Base-by-base conservation (phyloP, 257 asterid genomes). In the Solanum chmielewskii region DNA sequence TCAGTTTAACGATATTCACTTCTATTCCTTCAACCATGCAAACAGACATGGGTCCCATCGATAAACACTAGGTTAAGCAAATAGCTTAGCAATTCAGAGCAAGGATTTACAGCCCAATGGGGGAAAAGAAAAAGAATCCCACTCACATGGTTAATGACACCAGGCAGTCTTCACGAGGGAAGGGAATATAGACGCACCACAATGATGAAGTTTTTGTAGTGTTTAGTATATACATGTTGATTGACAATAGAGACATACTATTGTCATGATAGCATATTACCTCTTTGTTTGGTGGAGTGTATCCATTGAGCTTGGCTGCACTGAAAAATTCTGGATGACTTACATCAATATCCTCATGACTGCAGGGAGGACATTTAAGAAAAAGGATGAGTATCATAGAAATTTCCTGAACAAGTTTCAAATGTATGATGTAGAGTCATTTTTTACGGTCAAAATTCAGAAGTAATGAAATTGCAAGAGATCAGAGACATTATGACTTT, bases 271-370 rank as follows among this genome's bases (percentile, higher is more conserved):
- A 89, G 23, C 77, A 81, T 80, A 83, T 83, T 83, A 94, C 99
- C 99, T 96, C 99, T 91, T 92, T 92, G 91, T 96, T 94, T 18
- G 98, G 99, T 25, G 98, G 99, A 80, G 92, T 90, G 89, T 96
- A 96, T 39, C 98, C 98, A 87, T 94, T 96, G 87, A 88, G 95
- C 93, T 95, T 96, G 78, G 98, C 98, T 69, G 96, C 74, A 41
- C 90, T 89, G 90, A 96, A 96, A 92, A 96, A 96, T 52, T 95
- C 99, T 64, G 99, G 97, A 94, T 96, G 98, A 90, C 99, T 96
- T 76, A 96, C 99, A 90, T 96, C 99, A 69, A 92, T 92, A 31
- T 94, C 99, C 91, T 95, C 91, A 90, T 96, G 98, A 87, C 99
- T 96, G 95, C 91, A 91, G 77, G 87, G 41, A 89, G 78, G n/a